Evolutionary conservation across 768 basidiomycete genomes (phyloP).

Genomic region (Macrolepiota albuminosa): DNA sequence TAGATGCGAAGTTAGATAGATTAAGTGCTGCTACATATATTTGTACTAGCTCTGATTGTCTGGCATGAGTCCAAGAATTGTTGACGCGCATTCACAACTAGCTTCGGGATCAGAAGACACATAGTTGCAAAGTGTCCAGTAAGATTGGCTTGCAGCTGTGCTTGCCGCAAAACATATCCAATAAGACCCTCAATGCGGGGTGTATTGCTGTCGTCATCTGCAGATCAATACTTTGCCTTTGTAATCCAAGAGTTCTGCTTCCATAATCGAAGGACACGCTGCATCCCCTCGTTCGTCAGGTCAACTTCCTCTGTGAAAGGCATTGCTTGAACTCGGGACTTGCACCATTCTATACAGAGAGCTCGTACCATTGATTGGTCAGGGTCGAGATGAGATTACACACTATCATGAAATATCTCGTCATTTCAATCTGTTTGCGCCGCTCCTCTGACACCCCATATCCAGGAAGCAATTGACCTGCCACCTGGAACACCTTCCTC

Average conservation of each 20-base stretch:
- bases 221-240: not conserved
- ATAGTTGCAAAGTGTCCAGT: not conserved
- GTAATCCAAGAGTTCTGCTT: not conserved
- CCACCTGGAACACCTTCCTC: not conserved
- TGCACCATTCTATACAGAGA: conserved; percentile 22
- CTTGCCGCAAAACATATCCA: not conserved
- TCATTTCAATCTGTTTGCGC: not conserved
- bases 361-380: not conserved
- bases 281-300: conserved; percentile 24
- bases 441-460: not conserved
- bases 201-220: not conserved
- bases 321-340: conserved; percentile 10
- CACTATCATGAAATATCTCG: not conserved
- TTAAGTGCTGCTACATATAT: not conserved
- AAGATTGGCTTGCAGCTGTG: not conserved
- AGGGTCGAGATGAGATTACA: not conserved
- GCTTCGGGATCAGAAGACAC: not conserved
- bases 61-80: not conserved
- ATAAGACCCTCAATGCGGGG: not conserved
- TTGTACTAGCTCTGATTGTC: not conserved
- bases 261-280: conserved; percentile 17
- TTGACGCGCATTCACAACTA: not conserved
- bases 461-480: not conserved
- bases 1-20: not conserved
- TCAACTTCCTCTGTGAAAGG: conserved; percentile 17